Base-by-base conservation (phyloP, 441 rosid genomes). In the Adansonia madagascariensis region DNA sequence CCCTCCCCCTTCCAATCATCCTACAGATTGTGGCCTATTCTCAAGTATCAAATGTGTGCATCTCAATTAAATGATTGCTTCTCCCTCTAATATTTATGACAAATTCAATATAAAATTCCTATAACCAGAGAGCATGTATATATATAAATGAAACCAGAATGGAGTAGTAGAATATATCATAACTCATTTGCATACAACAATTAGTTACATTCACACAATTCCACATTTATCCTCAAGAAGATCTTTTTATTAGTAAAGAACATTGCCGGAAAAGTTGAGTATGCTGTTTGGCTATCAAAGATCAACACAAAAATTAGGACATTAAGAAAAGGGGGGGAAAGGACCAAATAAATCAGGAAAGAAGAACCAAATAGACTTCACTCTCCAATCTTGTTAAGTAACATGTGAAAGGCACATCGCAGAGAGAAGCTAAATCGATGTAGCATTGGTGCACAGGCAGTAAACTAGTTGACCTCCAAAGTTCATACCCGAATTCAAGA, bases 401-500 rank as follows among this genome's bases (percentile, higher is more conserved):
- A 63, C 31, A 75, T 31, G 74, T 31, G 46, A 52, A 77, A 73
- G 22, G 12, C 47, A 41, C n/a, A 67, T 76, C 43, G 56, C 11
- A 57, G 43, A 71, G 43, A 39, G 12, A 70, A 49, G 35, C 22
- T 57, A 71, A 53, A 27, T 22, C 69, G 10, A 22, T 39, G 50
- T 41, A 55, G 50, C n/a, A 31, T 52, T 52, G 27, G 60, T 68
- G 65, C 75, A 59, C 22, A 71, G 52, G 17, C 72, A 44, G 61
- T 4, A 66, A 31, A 35, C 69, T 43, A 31, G 64, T 22, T 65
- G 71, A 8, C 76, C 63, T 68, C 77, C 46, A 41, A 67, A 78
- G 43, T 24, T 64, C 80, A 78, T 86, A 95, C 99, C 94, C 74
- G 18, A 79, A 75, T 76, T 83, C 81, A 64, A 92, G 93, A 81